Base-by-base conservation (phyloP, 208 protist species). In the Crithidia expoeki region DNA sequence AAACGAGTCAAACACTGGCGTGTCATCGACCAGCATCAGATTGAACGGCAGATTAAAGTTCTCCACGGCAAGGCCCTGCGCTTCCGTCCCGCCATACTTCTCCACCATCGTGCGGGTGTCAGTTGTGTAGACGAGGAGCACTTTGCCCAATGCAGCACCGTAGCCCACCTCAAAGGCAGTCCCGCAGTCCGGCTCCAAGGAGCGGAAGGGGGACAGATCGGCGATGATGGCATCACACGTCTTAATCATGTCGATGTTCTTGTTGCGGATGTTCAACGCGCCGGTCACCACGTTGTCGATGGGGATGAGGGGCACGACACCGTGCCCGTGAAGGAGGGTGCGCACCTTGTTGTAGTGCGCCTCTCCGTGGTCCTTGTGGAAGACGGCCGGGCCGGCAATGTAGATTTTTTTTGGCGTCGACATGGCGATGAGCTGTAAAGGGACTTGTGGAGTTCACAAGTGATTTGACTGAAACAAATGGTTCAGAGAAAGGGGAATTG, bases 161-260 rank as follows among this genome's bases (percentile, higher is more conserved):
- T 93, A 94, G 70, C 89, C 89, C n/a, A 94, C 80, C 65, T 94
- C 86, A 50, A 94, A 94, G 16, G 89, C 82, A 0, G 89, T 94
- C 46, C 89, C 89, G 40, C 78, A 84, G 56, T 94, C 89, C 3
- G 89, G 83, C 59, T 94, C 89, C 21, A 86, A 69, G 0, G 86
- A 92, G 34, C 86, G 86, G 49, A 94, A 94, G 2, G 89, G 89
- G 4, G 89, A 94, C 1, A 94, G 75, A 56, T 94, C 86, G 12
- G 89, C 89, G 65, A 94, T 94, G 56, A 94, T 81, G 34, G 86
- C 84, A 62, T 94, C 86, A 38, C 86, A 92, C 10, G 58, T 33
- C 36, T 80, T 25, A 21, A 94, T 94, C 84, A 92, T 86, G 12
- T 85, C 82, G 34, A 94, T 87, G 62, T 94, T 94, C 58, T 87